Conservation (phyloP, 2,329 filamentous ascomycete species). For the Hymenoscyphus fructigenus region DNA sequence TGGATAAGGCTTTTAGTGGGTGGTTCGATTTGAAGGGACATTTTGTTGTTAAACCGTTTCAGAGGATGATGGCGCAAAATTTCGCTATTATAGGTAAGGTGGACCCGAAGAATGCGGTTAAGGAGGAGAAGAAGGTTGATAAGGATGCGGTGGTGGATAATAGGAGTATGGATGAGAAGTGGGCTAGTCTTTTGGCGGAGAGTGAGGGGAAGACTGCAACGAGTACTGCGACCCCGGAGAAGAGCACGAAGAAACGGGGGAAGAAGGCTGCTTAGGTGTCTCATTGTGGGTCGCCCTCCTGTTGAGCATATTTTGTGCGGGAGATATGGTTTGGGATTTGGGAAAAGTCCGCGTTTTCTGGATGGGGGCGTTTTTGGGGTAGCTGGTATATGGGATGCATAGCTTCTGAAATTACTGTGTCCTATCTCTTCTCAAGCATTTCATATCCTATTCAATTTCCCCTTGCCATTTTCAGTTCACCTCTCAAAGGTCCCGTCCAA, state of each 20-base stretch:
- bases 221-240: constrained; percentile 21
- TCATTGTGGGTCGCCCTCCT: too few species aligned
- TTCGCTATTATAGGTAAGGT: constrained; percentile 64
- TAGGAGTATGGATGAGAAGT: constrained; percentile 34
- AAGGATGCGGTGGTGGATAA: constrained; percentile 21
- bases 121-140: constrained; percentile 29
- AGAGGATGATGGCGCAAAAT: constrained; percentile 70
- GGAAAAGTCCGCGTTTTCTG: too few species aligned
- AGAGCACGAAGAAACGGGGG: constrained; percentile 29
- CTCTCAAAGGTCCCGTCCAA: too few species aligned
- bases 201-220: constrained; percentile 25
- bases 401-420: too few species aligned
- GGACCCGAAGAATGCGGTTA: constrained; percentile 59
- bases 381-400: too few species aligned
- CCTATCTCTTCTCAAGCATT: too few species aligned
- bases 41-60: constrained; percentile 75
- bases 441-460: too few species aligned
- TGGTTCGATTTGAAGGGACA: constrained; percentile 76
- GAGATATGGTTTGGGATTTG: too few species aligned
- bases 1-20: constrained; percentile 65
- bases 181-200: constrained; percentile 34
- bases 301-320: too few species aligned
- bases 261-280: constrained; percentile 29
- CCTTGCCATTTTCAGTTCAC: too few species aligned
- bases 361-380: too few species aligned